Evolutionary conservation across 2,329 filamentous ascomycete genomes (phyloP), one percentile per base, ranked within the genome.

Genomic region (Phaeosphaeriaceae sp.): DNA sequence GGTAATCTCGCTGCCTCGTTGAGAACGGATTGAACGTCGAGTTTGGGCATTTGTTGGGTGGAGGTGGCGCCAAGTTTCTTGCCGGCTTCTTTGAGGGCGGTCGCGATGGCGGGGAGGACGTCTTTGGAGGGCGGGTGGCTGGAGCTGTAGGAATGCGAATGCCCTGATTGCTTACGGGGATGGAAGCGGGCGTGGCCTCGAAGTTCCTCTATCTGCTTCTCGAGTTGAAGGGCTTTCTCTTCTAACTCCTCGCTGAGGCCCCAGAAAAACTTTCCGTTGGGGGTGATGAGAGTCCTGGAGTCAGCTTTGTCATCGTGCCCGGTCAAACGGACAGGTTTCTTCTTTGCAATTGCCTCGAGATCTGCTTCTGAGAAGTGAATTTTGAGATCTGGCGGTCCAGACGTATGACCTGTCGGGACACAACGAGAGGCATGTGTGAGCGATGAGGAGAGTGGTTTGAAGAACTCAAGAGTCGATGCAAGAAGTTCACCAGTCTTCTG

Each of bases 191-290:
- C 63, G 17, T 63, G 60, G 9, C 72, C 69, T 48, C 69, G 69
- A 1, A 71, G 45, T 48, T 71, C 68, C 54, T 75, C 72, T 24
- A 78, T 75, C 13, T 70, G 65, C 47, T 83, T 80, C 74, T 94
- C 91, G 5, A 94, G 83, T 51, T 86, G 82, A 11, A 94, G 80
- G 64, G 90, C 93, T 4, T 85, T 84, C 33, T 88, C 82, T 70
- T 93, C 91, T 61, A 93, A 88, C 44, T 89, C 86, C 3, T 84
- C 78, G 1, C 84, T 88, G 53, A 95, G 78, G 57, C 90, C 89
- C 63, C 89, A 88, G n/a, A 94, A 82, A 71, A 90, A 91, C 61
- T 91, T 88, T 11, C 91, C 91, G 60, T 90, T 88, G 0, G 91
- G 89, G 0, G 91, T 93, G 52, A 93, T 86, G 65, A 93, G 84